These are phyloP conservation scores for Claviceps sp. DNA, from an alignment of 2,329 filamentous ascomycete genomes.

Conservation along the genomic window DNA sequence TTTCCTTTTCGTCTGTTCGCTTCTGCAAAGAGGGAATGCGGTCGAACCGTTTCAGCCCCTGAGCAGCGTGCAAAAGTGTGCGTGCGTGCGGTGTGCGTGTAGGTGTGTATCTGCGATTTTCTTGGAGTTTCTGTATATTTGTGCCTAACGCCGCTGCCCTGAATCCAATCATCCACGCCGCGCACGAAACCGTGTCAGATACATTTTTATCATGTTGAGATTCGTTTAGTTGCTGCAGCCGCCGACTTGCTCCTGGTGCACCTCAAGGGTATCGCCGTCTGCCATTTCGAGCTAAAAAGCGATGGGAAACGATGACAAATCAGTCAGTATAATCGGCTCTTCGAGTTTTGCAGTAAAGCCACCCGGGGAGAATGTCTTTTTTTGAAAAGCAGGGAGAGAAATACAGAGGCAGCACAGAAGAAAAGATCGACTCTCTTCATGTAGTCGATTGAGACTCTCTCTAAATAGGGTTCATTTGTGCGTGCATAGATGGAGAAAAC, in stretches of 20 bases:
- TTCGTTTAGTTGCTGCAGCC: slow-evolving; percentile 32
- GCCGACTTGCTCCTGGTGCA: slow-evolving; percentile 96
- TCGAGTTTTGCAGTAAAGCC: neutral
- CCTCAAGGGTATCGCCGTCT: slow-evolving; percentile 90
- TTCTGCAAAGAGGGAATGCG: neutral
- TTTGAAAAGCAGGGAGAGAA: neutral
- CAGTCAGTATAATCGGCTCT: neutral
- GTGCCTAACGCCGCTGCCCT: slow-evolving; percentile 5
- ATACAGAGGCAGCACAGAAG: neutral
- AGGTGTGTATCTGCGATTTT: neutral
- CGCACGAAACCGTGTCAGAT: neutral
- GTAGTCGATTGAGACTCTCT: no score
- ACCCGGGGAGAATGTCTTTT: no score
- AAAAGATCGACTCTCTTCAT: neutral
- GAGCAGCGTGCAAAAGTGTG: neutral
- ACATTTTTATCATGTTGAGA: neutral
- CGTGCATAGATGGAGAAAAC: slow-evolving; percentile 22
- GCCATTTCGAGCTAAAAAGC: slow-evolving; percentile 74
- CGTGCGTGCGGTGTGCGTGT: no score
- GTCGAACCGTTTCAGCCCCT: neutral
- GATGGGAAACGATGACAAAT: neutral
- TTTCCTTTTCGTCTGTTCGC: neutral
- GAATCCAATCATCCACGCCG: slow-evolving; percentile 2
- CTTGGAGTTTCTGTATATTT: neutral
- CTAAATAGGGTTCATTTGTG: no score